A percentile compares a stretch with the other conserved stretches of the same genome.
Conservation (phyloP, 2,329 filamentous ascomycete genomes). For the Aphanoascus verrucosus region DNA sequence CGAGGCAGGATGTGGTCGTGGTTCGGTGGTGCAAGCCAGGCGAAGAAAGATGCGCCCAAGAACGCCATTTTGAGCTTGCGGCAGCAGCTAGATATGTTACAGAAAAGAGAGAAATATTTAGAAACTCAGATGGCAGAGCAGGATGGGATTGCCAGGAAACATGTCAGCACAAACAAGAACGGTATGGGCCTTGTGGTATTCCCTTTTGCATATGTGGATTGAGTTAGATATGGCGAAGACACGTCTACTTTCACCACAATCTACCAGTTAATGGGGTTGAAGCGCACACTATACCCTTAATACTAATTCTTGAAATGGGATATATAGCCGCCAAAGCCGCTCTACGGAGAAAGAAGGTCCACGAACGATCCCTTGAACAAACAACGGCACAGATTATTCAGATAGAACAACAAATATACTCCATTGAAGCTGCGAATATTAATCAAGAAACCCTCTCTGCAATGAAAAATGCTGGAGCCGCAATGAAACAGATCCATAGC, state of each 20-base stretch:
- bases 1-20: slow-evolving; percentile 62
- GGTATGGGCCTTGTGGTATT: slow-evolving; percentile 47
- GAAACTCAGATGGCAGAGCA: slow-evolving; percentile 90
- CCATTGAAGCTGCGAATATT: slow-evolving; percentile 96
- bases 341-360: slow-evolving; percentile 84
- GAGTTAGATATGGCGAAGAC: no score
- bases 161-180: slow-evolving; percentile 78
- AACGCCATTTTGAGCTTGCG: slow-evolving; percentile 86
- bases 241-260: neutral
- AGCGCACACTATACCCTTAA: neutral
- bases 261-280: neutral
- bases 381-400: slow-evolving; percentile 82
- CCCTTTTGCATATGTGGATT: neutral
- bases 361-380: slow-evolving; percentile 84
- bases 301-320: slow-evolving; percentile 1
- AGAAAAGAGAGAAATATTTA: slow-evolving; percentile 87
- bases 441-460: slow-evolving; percentile 91
- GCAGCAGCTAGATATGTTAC: slow-evolving; percentile 89
- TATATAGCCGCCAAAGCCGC: slow-evolving; percentile 73
- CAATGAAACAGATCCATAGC: slow-evolving; percentile 88
- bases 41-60: slow-evolving; percentile 89
- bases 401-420: slow-evolving; percentile 88
- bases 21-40: slow-evolving; percentile 77
- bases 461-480: slow-evolving; percentile 81
- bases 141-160: slow-evolving; percentile 76